Percentiles rank a stretch among this genome's conserved stretches.
Conservation (phyloP, 139 green algal genomes). For the Coelastrella sp. region DNA sequence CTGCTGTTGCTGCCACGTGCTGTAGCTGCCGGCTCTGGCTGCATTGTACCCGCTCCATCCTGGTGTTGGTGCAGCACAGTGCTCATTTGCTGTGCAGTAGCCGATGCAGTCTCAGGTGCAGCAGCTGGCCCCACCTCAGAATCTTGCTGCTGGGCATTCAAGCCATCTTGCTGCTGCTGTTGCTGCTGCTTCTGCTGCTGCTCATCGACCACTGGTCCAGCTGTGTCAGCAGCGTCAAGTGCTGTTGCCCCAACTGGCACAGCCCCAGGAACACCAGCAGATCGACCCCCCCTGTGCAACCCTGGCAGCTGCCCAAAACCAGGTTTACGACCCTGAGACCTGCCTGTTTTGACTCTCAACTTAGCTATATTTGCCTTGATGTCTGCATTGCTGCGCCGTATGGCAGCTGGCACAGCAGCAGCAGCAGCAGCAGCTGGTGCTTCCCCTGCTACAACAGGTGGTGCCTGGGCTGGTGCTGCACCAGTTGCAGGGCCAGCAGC, state of each 20-base stretch:
- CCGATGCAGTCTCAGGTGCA: not conserved
- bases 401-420: not conserved
- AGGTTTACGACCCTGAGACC: not conserved
- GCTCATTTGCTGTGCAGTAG: not conserved
- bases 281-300: not conserved
- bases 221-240: not conserved
- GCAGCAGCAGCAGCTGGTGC: not conserved
- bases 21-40: not conserved
- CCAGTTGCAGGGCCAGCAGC: not conserved
- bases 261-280: not conserved
- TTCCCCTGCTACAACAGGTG: not conserved
- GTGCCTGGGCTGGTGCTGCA: not conserved
- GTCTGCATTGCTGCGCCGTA: not conserved
- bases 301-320: conserved; percentile 6
- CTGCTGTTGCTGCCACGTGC: conserved; percentile 6
- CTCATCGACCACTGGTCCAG: not conserved
- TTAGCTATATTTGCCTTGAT: not conserved
- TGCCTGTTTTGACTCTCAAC: not conserved
- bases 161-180: not conserved
- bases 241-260: not conserved
- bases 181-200: not conserved
- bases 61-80: not conserved
- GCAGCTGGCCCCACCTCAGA: too few relatives aligned
- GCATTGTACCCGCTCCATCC: not conserved
- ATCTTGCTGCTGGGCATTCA: too few relatives aligned